Percentiles rank a stretch among this genome's conserved stretches.
phyloP scores from a whole-genome alignment of 1,284 basidiomycete genomes.

The Pseudozyma tsukubaensis region DNA sequence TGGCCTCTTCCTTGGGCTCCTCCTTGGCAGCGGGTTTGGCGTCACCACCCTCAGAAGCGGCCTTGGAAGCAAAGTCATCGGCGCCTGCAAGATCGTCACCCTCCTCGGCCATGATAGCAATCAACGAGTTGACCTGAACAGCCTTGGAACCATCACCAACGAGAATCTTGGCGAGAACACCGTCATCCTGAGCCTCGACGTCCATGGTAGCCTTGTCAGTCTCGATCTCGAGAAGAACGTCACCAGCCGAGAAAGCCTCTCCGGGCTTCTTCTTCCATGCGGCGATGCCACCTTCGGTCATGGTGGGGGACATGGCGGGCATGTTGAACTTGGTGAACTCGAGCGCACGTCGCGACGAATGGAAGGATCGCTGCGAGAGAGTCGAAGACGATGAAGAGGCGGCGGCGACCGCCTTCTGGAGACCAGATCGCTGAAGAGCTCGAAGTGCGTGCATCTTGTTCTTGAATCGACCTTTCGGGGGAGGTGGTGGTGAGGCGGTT shows the following conservation, averaged over 20 bases:
- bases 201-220: conserved; percentile 70
- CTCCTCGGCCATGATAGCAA: conserved; percentile 70
- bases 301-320: conserved; percentile 99
- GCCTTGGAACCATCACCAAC: conserved; percentile 65
- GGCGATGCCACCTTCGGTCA: conserved; percentile 99
- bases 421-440: conserved; percentile 51
- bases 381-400: conserved; percentile 38
- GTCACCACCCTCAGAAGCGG: conserved; percentile 59
- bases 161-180: conserved; percentile 70
- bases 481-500: conserved; percentile 3
- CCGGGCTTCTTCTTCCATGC: conserved; percentile 98
- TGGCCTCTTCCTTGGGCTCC: no score
- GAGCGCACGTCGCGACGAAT: conserved; percentile 51
- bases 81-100: conserved; percentile 73
- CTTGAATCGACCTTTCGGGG: conserved; percentile 8
- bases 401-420: conserved; percentile 48
- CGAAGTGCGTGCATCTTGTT: conserved; percentile 51
- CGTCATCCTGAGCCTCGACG: conserved; percentile 71
- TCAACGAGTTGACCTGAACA: conserved; percentile 68
- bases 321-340: conserved; percentile 81
- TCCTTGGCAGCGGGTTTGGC: conserved; percentile 65
- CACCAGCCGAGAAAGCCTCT: conserved; percentile 86
- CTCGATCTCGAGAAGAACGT: conserved; percentile 92
- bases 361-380: conserved; percentile 50
- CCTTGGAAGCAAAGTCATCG: conserved; percentile 79